A percentile compares a stretch with the other conserved stretches of the same genome.
Evolutionary conservation across 805 yeast genomes (phyloP).

Genomic region (Wickerhamomyces canadensis): DNA sequence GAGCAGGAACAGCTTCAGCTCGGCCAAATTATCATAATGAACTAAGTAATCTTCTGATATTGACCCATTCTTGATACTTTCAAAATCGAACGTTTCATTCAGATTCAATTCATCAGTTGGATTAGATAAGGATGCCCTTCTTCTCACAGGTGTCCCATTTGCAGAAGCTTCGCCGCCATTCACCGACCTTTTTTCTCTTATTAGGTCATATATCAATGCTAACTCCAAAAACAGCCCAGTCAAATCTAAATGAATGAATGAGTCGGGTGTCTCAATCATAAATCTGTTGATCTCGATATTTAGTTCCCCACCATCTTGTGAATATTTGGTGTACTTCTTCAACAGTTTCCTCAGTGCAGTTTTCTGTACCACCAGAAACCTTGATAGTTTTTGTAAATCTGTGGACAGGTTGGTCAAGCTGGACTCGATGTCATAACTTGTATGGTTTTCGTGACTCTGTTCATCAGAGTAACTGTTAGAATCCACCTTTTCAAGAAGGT

Average conservation of each 20-base stretch:
- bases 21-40: conserved; percentile 55
- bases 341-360: conserved; percentile 68
- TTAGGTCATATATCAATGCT: conserved; percentile 46
- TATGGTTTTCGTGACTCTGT: too few species aligned
- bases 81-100: conserved; percentile 31
- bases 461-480: too few species aligned
- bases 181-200: conserved; percentile 25
- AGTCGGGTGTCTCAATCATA: conserved; percentile 39
- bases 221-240: conserved; percentile 57
- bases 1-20: conserved; percentile 42
- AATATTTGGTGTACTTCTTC: conserved; percentile 57
- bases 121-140: conserved; percentile 12
- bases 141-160: conserved; percentile 1
- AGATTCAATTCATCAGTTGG: conserved; percentile 13
- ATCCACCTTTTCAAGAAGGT: conserved; percentile 25
- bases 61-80: conserved; percentile 30
- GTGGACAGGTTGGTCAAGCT: conserved; percentile 39
- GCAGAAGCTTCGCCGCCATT: neutral
- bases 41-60: conserved; percentile 42
- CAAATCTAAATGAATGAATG: conserved; percentile 58
- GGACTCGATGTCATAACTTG: conserved; percentile 20
- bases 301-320: conserved; percentile 26
- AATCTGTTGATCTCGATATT: conserved; percentile 25
- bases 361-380: conserved; percentile 68
- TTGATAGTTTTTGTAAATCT: conserved; percentile 59